A percentile compares a stretch with the other conserved stretches of the same genome.
Conservation (phyloP, 768 basidiomycete genomes). For the Lactifluus rugatus region DNA sequence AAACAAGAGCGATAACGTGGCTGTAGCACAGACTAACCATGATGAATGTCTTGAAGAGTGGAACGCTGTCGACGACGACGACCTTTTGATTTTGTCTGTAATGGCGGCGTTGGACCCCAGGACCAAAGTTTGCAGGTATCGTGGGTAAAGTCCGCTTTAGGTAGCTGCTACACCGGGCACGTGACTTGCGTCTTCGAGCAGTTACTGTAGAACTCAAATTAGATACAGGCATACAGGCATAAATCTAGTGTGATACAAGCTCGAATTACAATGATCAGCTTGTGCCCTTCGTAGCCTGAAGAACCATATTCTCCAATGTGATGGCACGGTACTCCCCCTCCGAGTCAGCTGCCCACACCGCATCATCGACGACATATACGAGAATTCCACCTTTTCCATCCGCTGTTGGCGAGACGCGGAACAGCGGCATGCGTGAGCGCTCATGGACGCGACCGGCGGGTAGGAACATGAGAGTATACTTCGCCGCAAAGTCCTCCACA, state of each 20-base stretch:
- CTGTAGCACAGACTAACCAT: conserved; percentile 28
- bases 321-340: conserved; percentile 67
- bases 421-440: conserved; percentile 80
- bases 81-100: conserved; percentile 20
- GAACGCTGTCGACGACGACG: conserved; percentile 28
- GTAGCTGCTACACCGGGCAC: neutral
- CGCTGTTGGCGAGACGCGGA: conserved; percentile 63
- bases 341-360: conserved; percentile 73
- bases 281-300: conserved; percentile 34
- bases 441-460: conserved; percentile 82
- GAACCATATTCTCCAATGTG: conserved; percentile 81
- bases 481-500: conserved; percentile 82
- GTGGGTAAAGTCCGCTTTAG: conserved; percentile 17
- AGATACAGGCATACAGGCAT: neutral
- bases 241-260: neutral
- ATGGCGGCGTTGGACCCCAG: neutral
- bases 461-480: conserved; percentile 82
- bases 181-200: neutral
- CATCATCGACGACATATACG: conserved; percentile 88
- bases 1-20: neutral
- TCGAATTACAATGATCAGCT: neutral
- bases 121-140: conserved; percentile 11
- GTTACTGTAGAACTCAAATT: too few relatives aligned
- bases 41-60: conserved; percentile 27
- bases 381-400: conserved; percentile 83